Evolutionary conservation across 2,329 filamentous ascomycete species (phyloP).

Genomic region (Herpotrichia juniperi): DNA sequence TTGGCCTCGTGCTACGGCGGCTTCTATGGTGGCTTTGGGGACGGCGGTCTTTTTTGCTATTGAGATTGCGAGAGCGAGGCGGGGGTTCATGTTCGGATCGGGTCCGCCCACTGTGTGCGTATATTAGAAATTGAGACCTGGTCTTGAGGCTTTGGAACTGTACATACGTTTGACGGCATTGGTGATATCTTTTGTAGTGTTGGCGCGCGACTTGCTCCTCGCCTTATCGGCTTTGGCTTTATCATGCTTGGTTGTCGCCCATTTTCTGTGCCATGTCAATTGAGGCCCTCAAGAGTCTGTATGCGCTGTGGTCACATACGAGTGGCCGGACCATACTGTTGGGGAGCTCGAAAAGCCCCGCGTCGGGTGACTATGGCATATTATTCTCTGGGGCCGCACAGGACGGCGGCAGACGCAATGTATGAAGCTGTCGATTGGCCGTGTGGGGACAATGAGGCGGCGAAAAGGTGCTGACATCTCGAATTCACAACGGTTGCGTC

Average conservation of each 20-base stretch:
- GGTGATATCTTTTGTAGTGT: conserved; percentile 74
- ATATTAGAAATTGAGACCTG: conserved; percentile 10
- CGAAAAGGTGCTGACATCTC: conserved; percentile 33
- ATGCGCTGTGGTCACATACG: conserved; percentile 25
- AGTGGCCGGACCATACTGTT: conserved; percentile 37
- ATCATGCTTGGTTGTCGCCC: conserved; percentile 95
- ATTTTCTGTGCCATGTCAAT: conserved; percentile 66
- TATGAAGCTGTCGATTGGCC: conserved; percentile 1
- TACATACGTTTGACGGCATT: conserved; percentile 73
- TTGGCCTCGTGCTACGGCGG: conserved; percentile 85
- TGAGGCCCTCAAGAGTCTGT: background rate
- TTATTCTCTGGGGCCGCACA: background rate
- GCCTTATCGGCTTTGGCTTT: conserved; percentile 85
- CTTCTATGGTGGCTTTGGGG: conserved; percentile 83
- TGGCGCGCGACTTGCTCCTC: conserved; percentile 73
- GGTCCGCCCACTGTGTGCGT: conserved; percentile 70
- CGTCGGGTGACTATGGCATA: conserved; percentile 23
- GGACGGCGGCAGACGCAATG: conserved; percentile 26
- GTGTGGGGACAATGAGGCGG: conserved; percentile 15
- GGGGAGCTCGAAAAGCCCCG: conserved; percentile 37
- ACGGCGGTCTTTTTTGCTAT: conserved; percentile 85
- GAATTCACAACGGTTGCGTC: background rate
- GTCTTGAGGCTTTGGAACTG: background rate
- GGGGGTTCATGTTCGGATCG: conserved; percentile 75
- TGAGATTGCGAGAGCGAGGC: conserved; percentile 73